Conservation (phyloP, 768 basidiomycete species). For the Mycena vulgaris region DNA sequence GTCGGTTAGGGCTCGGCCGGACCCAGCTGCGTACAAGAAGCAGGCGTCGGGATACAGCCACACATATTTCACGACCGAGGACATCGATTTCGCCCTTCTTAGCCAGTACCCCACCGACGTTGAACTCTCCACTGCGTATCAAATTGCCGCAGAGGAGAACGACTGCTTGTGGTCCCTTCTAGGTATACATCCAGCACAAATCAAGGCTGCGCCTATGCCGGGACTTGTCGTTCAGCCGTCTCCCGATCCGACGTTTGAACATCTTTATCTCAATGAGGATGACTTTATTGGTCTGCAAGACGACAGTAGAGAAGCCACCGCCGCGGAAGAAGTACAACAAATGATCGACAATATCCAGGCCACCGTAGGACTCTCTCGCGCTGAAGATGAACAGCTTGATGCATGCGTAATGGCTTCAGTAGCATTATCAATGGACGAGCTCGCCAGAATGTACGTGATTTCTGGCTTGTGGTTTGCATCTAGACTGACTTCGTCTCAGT, state of each 20-base stretch:
- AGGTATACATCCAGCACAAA: not conserved
- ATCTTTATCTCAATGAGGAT: not conserved
- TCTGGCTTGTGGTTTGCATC: too few relatives aligned
- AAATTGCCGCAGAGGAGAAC: conserved; percentile 12
- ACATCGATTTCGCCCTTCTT: conserved; percentile 13
- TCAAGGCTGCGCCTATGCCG: conserved; percentile 1
- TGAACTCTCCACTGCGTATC: conserved; percentile 7
- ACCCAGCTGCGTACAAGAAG: conserved; percentile 6
- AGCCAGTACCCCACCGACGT: conserved; percentile 11
- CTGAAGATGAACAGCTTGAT: not conserved
- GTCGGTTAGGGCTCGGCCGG: not conserved
- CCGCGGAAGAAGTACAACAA: not conserved
- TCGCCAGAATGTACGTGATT: conserved; percentile 1
- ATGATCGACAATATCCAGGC: not conserved
- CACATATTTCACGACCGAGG: conserved; percentile 10
- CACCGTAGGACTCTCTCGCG: not conserved
- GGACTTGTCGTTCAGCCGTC: not conserved
- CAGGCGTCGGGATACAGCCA: conserved; percentile 24
- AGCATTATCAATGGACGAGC: conserved; percentile 22
- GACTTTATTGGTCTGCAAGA: not conserved
- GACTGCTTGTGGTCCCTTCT: conserved; percentile 14
- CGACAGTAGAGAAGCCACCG: not conserved
- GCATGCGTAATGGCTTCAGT: conserved; percentile 15
- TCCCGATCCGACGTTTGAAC: not conserved
- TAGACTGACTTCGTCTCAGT: too few relatives aligned